phyloP scores from a whole-genome alignment of 2,329 filamentous ascomycete genomes.

The Lasiodiplodia theobromae region DNA sequence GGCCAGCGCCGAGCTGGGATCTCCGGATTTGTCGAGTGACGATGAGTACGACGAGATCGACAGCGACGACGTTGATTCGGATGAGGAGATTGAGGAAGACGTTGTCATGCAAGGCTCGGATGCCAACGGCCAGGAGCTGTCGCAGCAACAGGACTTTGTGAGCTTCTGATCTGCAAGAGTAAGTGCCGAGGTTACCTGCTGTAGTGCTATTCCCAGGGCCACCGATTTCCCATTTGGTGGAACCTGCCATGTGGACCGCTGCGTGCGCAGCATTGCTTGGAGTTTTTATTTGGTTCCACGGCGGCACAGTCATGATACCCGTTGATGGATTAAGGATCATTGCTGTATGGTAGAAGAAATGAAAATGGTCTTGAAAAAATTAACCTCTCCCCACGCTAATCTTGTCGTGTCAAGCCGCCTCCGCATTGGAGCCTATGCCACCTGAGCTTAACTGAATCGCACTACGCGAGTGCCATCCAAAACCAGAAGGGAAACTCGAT shows the following conservation, averaged over 20 bases:
- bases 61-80: slow-evolving; percentile 81
- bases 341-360: slow-evolving; percentile 18
- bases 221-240: slow-evolving; percentile 5
- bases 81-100: slow-evolving; percentile 56
- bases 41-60: slow-evolving; percentile 71
- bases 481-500: slow-evolving; percentile 26
- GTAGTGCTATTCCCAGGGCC: slow-evolving; percentile 14
- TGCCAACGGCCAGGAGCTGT: slow-evolving; percentile 52
- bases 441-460: slow-evolving; percentile 25
- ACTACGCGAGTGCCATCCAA: slow-evolving; percentile 12
- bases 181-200: slow-evolving; percentile 18
- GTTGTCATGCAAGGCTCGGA: slow-evolving; percentile 43
- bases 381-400: slow-evolving; percentile 10
- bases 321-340: neutral
- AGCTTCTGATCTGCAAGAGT: slow-evolving; percentile 45
- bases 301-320: slow-evolving; percentile 10
- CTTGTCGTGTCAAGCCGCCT: slow-evolving; percentile 8
- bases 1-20: slow-evolving; percentile 43
- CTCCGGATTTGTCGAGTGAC: slow-evolving; percentile 75
- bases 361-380: slow-evolving; percentile 7
- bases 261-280: slow-evolving; percentile 8
- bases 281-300: slow-evolving; percentile 11
- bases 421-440: slow-evolving; percentile 13
- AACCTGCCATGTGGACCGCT: neutral
- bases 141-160: slow-evolving; percentile 63